Evolutionary conservation across 2,329 filamentous ascomycete species (phyloP).

Genomic region (Colletotrichum caudatum): DNA sequence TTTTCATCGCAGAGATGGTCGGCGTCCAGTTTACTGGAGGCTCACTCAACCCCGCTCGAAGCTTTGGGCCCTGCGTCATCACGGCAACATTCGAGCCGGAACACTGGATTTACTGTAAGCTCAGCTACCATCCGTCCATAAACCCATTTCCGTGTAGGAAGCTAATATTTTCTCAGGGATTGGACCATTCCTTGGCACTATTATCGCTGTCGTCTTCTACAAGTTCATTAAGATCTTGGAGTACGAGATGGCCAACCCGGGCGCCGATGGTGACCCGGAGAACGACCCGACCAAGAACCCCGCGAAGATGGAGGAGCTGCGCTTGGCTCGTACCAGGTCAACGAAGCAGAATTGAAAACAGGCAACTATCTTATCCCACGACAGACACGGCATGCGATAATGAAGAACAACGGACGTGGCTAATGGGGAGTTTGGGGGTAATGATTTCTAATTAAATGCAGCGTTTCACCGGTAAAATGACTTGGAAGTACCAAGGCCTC

Average conservation of each 20-base stretch:
- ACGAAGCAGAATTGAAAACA: slow-evolving; percentile 23
- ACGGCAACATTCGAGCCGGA: slow-evolving; percentile 55
- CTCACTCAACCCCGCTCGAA: slow-evolving; percentile 60
- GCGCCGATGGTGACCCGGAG: slow-evolving; percentile 57
- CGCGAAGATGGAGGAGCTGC: slow-evolving; percentile 51
- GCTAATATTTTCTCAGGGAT: slow-evolving; percentile 46
- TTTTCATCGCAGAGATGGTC: slow-evolving; percentile 60
- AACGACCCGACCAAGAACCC: slow-evolving; percentile 60
- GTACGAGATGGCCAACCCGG: slow-evolving; percentile 61
- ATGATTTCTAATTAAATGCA: slow-evolving; percentile 7
- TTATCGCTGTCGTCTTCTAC: slow-evolving; percentile 54
- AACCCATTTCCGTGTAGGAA: slow-evolving; percentile 13
- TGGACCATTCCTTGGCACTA: slow-evolving; percentile 50
- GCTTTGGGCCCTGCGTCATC: slow-evolving; percentile 60
- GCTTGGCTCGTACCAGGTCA: slow-evolving; percentile 39
- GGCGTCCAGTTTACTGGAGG: slow-evolving; percentile 63
- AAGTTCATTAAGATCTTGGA: slow-evolving; percentile 56
- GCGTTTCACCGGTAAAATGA: not conserved
- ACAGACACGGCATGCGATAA: slow-evolving; percentile 27
- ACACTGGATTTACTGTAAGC: slow-evolving; percentile 62
- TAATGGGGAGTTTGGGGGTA: slow-evolving; percentile 32
- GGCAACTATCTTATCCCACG: not conserved
- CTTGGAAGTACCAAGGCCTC: slow-evolving; percentile 1
- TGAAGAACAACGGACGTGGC: slow-evolving; percentile 17
- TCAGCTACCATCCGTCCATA: slow-evolving; percentile 51